phyloP scores from a whole-genome alignment of 208 protist genomes.

The Trypanosoma scelopori region DNA sequence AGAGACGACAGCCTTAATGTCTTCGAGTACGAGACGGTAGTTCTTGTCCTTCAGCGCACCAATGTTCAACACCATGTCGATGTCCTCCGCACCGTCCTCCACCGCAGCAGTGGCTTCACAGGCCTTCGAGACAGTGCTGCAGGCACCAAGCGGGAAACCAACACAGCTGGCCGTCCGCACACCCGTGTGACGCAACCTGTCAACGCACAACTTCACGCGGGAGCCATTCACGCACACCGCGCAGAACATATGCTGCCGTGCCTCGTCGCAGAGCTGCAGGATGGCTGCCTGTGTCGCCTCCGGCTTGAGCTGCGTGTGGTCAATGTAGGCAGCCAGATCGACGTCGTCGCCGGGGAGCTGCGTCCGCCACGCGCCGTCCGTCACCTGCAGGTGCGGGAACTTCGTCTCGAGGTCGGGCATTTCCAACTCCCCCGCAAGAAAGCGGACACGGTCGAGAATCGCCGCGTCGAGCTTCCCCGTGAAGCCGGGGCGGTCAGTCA shows the following conservation, averaged over 20 bases:
- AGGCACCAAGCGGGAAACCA: conserved; percentile 94
- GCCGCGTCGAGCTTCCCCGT: conserved; percentile 54
- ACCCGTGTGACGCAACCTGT: conserved; percentile 39
- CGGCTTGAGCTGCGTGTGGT: conserved; percentile 93
- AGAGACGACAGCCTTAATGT: conserved; percentile 79
- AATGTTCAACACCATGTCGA: conserved; percentile 96
- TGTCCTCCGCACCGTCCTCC: conserved; percentile 80
- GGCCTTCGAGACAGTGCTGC: conserved; percentile 75
- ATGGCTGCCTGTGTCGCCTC: conserved; percentile 60
- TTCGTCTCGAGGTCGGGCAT: conserved; percentile 46
- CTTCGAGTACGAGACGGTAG: conserved; percentile 82
- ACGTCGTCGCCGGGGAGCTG: conserved; percentile 23
- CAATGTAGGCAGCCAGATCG: conserved; percentile 72
- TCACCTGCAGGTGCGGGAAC: conserved; percentile 60
- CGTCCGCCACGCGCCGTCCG: conserved; percentile 56
- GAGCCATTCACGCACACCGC: conserved; percentile 94
- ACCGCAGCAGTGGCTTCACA: conserved; percentile 75
- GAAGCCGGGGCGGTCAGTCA: conserved; percentile 52
- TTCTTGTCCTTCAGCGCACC: conserved; percentile 83
- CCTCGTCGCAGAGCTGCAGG: conserved; percentile 88
- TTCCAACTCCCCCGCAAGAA: conserved; percentile 39
- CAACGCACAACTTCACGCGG: conserved; percentile 49
- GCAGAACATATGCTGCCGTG: conserved; percentile 74
- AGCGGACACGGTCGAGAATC: conserved; percentile 58
- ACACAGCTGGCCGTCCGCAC: conserved; percentile 73